Percentiles rank a stretch among this genome's conserved stretches.
phyloP scores from a whole-genome alignment of 2,329 filamentous ascomycete genomes.

The Colletotrichum australisinense region DNA sequence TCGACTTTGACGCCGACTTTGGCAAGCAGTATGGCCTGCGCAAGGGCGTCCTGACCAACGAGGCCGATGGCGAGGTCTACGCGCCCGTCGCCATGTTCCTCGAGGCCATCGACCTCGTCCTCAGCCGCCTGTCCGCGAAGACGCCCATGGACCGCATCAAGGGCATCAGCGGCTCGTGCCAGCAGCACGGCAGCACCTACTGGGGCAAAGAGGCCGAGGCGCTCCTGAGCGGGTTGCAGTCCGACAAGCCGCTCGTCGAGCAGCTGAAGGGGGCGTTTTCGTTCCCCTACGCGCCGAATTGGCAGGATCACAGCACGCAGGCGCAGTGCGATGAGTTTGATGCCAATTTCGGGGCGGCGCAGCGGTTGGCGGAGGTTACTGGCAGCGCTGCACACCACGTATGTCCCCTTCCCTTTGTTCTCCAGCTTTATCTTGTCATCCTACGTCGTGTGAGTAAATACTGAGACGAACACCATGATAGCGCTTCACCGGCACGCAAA shows the following conservation, averaged over 20 bases:
- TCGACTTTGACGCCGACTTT: slow-evolving; percentile 93
- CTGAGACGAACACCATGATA: slow-evolving; percentile 46
- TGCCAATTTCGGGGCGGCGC: slow-evolving; percentile 71
- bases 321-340: slow-evolving; percentile 92
- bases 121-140: slow-evolving; percentile 76
- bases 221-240: slow-evolving; percentile 71
- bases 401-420: slow-evolving; percentile 47
- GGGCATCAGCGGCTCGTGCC: slow-evolving; percentile 90
- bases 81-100: slow-evolving; percentile 95
- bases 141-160: slow-evolving; percentile 76
- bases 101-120: slow-evolving; percentile 88
- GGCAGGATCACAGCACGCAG: slow-evolving; percentile 98
- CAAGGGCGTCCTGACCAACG: slow-evolving; percentile 89
- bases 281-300: slow-evolving; percentile 91
- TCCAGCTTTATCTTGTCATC: background rate
- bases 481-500: slow-evolving; percentile 98
- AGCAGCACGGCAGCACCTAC: slow-evolving; percentile 98
- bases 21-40: slow-evolving; percentile 78
- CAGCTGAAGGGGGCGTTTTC: slow-evolving; percentile 82
- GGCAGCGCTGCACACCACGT: slow-evolving; percentile 96
- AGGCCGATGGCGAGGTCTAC: slow-evolving; percentile 87
- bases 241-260: slow-evolving; percentile 71
- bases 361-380: slow-evolving; percentile 80
- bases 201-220: slow-evolving; percentile 80
- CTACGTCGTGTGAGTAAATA: background rate